phyloP scores from a whole-genome alignment of 768 basidiomycete genomes.

The Galerina sulciceps region DNA sequence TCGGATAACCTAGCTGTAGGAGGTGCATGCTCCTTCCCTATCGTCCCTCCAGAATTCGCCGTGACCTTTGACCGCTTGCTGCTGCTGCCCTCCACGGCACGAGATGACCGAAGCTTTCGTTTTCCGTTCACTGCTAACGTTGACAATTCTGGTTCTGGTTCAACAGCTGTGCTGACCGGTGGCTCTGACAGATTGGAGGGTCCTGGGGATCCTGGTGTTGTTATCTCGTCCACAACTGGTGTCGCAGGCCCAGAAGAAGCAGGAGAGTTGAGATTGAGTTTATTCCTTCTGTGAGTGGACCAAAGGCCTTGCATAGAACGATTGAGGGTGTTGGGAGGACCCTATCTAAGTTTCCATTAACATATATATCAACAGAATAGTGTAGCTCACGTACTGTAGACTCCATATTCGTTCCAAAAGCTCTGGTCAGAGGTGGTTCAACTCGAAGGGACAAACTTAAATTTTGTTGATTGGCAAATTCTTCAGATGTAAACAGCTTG shows the following conservation, averaged over 20 bases:
- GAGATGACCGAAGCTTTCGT: slow-evolving; percentile 64
- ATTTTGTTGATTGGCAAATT: too few species aligned
- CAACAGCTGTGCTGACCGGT: slow-evolving; percentile 5
- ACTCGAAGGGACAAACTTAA: too few species aligned
- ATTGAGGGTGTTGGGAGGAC: slow-evolving; percentile 69
- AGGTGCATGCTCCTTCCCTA: slow-evolving; percentile 69
- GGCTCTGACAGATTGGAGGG: slow-evolving; percentile 12
- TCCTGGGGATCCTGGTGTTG: slow-evolving; percentile 17
- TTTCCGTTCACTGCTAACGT: slow-evolving; percentile 43
- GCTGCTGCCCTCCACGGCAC: slow-evolving; percentile 53
- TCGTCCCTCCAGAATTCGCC: slow-evolving; percentile 29
- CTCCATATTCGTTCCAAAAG: not conserved
- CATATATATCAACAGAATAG: slow-evolving; percentile 16
- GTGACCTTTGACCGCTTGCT: slow-evolving; percentile 59
- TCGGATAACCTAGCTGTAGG: slow-evolving; percentile 80
- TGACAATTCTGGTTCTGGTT: slow-evolving; percentile 13
- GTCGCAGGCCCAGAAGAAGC: slow-evolving; percentile 24
- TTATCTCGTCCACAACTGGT: not conserved
- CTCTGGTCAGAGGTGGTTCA: too few species aligned
- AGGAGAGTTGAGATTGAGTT: slow-evolving; percentile 67
- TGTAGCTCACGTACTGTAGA: slow-evolving; percentile 4
- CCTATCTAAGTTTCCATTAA: slow-evolving; percentile 59
- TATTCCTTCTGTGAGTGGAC: slow-evolving; percentile 68
- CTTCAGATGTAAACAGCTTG: too few species aligned
- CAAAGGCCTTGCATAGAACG: slow-evolving; percentile 81